Conservation (phyloP, 2,329 filamentous ascomycete genomes). For the Xylariales sp. region DNA sequence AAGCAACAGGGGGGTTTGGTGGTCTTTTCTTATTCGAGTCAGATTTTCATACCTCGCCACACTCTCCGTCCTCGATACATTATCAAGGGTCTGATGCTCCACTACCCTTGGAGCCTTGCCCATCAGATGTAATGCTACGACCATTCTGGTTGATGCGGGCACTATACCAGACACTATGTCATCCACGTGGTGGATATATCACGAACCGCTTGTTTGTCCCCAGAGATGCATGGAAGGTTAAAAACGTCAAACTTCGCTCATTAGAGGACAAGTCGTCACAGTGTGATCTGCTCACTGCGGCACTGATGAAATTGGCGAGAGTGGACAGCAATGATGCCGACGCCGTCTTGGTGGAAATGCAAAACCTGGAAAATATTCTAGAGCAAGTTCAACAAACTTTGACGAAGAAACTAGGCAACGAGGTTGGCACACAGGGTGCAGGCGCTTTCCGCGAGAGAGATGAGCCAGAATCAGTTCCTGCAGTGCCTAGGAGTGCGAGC, state of each 20-base stretch:
- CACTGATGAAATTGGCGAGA: slow-evolving; percentile 73
- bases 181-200: slow-evolving; percentile 87
- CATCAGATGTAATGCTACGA: slow-evolving; percentile 80
- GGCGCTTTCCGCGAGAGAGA: slow-evolving; percentile 37
- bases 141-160: slow-evolving; percentile 98
- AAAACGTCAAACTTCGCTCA: slow-evolving; percentile 86
- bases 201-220: slow-evolving; percentile 91
- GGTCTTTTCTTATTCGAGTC: slow-evolving; percentile 81
- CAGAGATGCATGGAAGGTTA: slow-evolving; percentile 88
- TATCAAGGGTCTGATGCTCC: slow-evolving; percentile 61
- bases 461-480: slow-evolving; percentile 26
- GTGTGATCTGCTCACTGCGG: slow-evolving; percentile 86
- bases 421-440: slow-evolving; percentile 76
- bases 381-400: slow-evolving; percentile 78
- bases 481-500: slow-evolving; percentile 52
- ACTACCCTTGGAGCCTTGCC: slow-evolving; percentile 82
- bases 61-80: slow-evolving; percentile 61
- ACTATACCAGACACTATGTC: slow-evolving; percentile 85
- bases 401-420: slow-evolving; percentile 81
- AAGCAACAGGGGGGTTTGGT: slow-evolving; percentile 52
- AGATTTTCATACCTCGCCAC: slow-evolving; percentile 66
- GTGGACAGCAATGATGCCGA: slow-evolving; percentile 91
- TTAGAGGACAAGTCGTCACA: slow-evolving; percentile 91
- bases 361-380: slow-evolving; percentile 76
- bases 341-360: slow-evolving; percentile 90